Conservation (phyloP, 352 stramenopile genomes). For the Globisporangium sylvaticum region DNA sequence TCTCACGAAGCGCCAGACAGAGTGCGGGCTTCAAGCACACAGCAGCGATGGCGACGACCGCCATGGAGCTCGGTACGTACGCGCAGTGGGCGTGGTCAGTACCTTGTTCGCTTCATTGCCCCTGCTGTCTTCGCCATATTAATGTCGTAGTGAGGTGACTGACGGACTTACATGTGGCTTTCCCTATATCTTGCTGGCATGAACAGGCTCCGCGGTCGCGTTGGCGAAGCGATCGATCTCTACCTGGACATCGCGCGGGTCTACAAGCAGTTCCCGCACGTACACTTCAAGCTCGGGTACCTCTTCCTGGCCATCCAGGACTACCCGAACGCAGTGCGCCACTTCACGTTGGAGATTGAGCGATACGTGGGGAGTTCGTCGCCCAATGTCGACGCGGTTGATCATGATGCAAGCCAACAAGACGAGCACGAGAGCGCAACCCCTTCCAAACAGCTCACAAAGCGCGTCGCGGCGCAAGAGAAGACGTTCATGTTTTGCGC, state of each 20-base stretch:
- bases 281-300: conserved; percentile 57
- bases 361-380: conserved; percentile 14
- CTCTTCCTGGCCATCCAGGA: conserved; percentile 37
- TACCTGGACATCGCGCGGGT: conserved; percentile 38
- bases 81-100: conserved; percentile 48
- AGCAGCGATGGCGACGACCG: neutral
- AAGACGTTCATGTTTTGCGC: conserved; percentile 42
- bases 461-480: conserved; percentile 11
- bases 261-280: conserved; percentile 35
- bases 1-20: too few relatives aligned
- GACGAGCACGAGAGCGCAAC: neutral
- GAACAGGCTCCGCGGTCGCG: conserved; percentile 37
- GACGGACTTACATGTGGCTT: neutral
- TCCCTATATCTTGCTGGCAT: neutral
- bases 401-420: neutral
- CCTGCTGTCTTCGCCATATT: neutral
- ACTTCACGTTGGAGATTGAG: conserved; percentile 45
- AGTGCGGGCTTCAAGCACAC: neutral
- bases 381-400: neutral
- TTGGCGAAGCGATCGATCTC: conserved; percentile 44
- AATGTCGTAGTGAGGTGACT: neutral
- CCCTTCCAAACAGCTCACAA: neutral
- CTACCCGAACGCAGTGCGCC: conserved; percentile 22
- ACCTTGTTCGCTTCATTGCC: neutral
- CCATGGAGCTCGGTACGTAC: conserved; percentile 39